Percentiles rank a stretch among this genome's conserved stretches.
Conservation (phyloP, 2,329 filamentous ascomycete genomes). For the Fusarium sp. region DNA sequence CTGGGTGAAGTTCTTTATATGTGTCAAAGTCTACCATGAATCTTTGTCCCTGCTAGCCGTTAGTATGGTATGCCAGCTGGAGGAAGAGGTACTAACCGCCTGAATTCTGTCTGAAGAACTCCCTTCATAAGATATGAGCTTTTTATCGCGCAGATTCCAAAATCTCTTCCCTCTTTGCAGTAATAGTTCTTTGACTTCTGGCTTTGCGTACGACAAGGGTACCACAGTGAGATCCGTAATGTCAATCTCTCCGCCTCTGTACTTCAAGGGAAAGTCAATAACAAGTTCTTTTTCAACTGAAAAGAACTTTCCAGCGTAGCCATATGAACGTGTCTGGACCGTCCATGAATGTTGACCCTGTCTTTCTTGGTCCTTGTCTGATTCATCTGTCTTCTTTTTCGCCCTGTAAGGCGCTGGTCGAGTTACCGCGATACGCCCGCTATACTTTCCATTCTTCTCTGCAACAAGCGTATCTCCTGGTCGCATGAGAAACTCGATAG, state of each 20-base stretch:
- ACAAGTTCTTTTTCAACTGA: background rate
- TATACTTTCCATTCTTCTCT: background rate
- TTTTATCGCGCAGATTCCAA: background rate
- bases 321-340: background rate
- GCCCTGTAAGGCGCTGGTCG: background rate
- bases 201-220: background rate
- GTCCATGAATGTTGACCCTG: background rate
- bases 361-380: background rate
- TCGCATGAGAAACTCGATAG: background rate
- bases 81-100: background rate
- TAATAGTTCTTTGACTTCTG: background rate
- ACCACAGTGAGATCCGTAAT: background rate
- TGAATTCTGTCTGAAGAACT: background rate
- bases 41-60: conserved; percentile 1
- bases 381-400: background rate
- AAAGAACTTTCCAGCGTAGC: background rate
- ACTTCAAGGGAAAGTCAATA: background rate
- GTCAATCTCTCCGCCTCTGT: background rate
- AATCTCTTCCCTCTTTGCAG: background rate
- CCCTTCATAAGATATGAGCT: conserved; percentile 2
- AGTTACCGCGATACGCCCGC: background rate
- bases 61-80: rapidly evolving
- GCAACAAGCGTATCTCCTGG: background rate
- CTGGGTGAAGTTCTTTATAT: conserved; percentile 10
- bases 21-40: conserved; percentile 17